Evolutionary conservation across 2,329 filamentous ascomycete species (phyloP).

Genomic region (Metarhizium brunneum): DNA sequence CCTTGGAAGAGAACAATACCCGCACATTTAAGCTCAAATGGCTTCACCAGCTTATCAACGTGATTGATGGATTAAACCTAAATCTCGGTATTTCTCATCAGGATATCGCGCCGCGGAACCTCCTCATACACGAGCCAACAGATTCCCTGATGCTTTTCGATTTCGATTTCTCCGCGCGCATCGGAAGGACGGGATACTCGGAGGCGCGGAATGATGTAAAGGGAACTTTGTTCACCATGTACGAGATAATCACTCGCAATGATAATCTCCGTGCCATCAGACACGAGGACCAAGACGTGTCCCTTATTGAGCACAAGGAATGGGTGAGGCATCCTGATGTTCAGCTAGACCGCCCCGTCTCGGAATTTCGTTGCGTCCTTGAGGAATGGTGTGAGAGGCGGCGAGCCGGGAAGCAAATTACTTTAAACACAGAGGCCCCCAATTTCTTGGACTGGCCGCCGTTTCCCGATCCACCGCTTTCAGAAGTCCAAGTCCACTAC

Average conservation of each 20-base stretch:
- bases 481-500: not conserved
- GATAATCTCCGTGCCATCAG: constrained; percentile 10
- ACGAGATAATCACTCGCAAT: constrained; percentile 26
- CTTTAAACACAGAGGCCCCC: not conserved
- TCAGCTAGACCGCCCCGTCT: constrained; percentile 20
- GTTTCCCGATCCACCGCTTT: not conserved
- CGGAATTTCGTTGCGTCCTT: constrained; percentile 17
- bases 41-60: constrained; percentile 23
- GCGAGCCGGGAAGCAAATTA: constrained; percentile 6
- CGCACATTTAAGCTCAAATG: constrained; percentile 25
- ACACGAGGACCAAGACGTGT: constrained; percentile 16
- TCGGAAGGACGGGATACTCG: constrained; percentile 7
- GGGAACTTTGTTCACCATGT: constrained; percentile 24
- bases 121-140: constrained; percentile 23
- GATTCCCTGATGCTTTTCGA: constrained; percentile 26
- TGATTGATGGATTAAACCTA: constrained; percentile 29
- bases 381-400: constrained; percentile 16
- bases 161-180: constrained; percentile 20
- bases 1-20: constrained; percentile 17
- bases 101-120: constrained; percentile 27
- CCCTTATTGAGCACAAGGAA: constrained; percentile 8
- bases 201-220: constrained; percentile 20
- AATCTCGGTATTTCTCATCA: constrained; percentile 26
- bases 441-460: constrained; percentile 4
- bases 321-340: constrained; percentile 24